These are phyloP conservation scores for Sicyos edulis DNA, from an alignment of 306 rosid species.

Conservation along the genomic window DNA sequence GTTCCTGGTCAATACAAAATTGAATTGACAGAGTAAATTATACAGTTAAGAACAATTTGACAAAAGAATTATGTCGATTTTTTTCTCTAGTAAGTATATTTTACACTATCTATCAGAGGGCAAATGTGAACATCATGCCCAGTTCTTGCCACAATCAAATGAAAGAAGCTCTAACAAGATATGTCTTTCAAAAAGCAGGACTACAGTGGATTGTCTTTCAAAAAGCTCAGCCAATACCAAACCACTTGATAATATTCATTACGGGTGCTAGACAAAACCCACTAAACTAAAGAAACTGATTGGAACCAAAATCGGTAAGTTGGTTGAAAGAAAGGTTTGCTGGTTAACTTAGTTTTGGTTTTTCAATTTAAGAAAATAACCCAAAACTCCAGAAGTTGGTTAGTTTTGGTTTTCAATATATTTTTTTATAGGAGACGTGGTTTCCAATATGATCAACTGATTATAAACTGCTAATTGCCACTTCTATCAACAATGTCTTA, in stretches of 20 bases:
- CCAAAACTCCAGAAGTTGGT: background rate
- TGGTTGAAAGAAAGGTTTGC: background rate
- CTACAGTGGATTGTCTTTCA: background rate
- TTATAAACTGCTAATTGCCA: background rate
- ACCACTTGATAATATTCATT: background rate
- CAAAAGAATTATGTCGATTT: background rate
- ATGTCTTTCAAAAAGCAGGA: background rate
- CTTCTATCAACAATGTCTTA: background rate
- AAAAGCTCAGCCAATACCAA: background rate
- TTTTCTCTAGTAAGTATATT: background rate
- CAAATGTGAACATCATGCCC: background rate
- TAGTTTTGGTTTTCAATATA: background rate
- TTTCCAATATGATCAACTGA: background rate
- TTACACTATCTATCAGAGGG: background rate
- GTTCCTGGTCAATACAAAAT: conserved; percentile 47
- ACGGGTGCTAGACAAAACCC: background rate
- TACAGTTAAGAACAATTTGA: conserved; percentile 4
- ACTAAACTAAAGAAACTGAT: background rate
- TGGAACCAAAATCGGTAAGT: background rate
- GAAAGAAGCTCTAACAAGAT: conserved; percentile 1
- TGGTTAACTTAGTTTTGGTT: background rate
- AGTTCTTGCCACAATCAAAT: background rate
- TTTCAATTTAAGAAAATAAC: background rate
- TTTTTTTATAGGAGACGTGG: too few relatives aligned
- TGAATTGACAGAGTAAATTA: background rate